Evolutionary conservation across 805 yeast genomes (phyloP).

Genomic region (Barnettozyma sp.): DNA sequence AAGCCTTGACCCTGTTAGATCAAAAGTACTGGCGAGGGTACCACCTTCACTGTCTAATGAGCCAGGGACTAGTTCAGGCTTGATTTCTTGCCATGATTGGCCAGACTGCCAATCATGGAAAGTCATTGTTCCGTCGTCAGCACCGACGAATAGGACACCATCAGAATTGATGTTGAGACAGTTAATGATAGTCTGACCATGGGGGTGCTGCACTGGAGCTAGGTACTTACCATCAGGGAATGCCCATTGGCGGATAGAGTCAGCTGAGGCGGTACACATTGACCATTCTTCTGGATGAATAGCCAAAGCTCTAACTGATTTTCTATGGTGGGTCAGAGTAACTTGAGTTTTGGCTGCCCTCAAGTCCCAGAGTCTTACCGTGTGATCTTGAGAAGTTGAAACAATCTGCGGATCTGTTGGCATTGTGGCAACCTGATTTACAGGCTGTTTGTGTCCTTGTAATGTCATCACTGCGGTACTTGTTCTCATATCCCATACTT

Average conservation of each 20-base stretch:
- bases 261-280: constrained; percentile 74
- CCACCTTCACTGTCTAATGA: constrained; percentile 61
- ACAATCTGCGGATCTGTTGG: constrained; percentile 80
- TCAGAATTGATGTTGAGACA: constrained; percentile 55
- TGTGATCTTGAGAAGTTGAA: constrained; percentile 77
- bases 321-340: constrained; percentile 78
- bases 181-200: constrained; percentile 56
- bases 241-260: constrained; percentile 78
- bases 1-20: constrained; percentile 70
- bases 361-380: constrained; percentile 86
- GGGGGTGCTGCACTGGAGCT: constrained; percentile 49
- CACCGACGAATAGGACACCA: constrained; percentile 70
- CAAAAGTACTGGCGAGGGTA: constrained; percentile 66
- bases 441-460: constrained; percentile 73
- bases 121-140: constrained; percentile 72
- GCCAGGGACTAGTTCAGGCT: constrained; percentile 60
- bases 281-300: constrained; percentile 66
- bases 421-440: constrained; percentile 61
- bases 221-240: constrained; percentile 57
- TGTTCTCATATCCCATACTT: constrained; percentile 93
- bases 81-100: constrained; percentile 45
- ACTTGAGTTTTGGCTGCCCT: constrained; percentile 67
- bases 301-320: constrained; percentile 68
- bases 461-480: constrained; percentile 67
- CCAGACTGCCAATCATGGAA: constrained; percentile 79